These are phyloP conservation scores for Dactylellina parvicollis DNA, from an alignment of 2,329 filamentous ascomycete species.

Conservation along the genomic window DNA sequence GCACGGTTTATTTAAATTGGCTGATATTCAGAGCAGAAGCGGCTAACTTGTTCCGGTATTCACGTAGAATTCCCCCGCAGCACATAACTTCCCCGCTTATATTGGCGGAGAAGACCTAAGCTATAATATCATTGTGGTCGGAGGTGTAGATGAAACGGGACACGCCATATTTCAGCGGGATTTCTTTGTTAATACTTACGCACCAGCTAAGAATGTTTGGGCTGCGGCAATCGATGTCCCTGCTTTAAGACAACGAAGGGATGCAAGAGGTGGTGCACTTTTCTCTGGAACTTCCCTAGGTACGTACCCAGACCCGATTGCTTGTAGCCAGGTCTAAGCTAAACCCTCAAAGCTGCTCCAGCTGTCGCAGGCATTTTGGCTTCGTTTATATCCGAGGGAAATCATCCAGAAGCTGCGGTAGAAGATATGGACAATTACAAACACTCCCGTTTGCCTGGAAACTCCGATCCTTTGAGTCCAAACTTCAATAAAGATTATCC, in stretches of 20 bases:
- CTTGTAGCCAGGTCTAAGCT: too few species aligned
- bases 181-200: background rate
- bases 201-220: background rate
- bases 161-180: background rate
- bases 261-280: too few species aligned
- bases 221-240: background rate
- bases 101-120: background rate
- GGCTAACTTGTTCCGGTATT: too few species aligned
- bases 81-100: background rate
- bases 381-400: slow-evolving; percentile 2
- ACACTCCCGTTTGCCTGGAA: too few species aligned
- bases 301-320: background rate
- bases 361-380: slow-evolving; percentile 7
- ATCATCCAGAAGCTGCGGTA: too few species aligned
- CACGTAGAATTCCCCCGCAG: background rate
- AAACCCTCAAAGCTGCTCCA: background rate
- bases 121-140: background rate
- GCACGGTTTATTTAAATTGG: too few species aligned
- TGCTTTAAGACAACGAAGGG: background rate
- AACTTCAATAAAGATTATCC: background rate
- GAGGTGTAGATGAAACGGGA: background rate
- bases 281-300: background rate
- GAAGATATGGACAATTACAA: too few species aligned
- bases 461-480: too few species aligned
- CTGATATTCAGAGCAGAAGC: too few species aligned